A percentile compares a stretch with the other conserved stretches of the same genome.
These are phyloP conservation scores for Carex pumila DNA, from an alignment of 176 grass and related monocot species.

Conservation along the genomic window DNA sequence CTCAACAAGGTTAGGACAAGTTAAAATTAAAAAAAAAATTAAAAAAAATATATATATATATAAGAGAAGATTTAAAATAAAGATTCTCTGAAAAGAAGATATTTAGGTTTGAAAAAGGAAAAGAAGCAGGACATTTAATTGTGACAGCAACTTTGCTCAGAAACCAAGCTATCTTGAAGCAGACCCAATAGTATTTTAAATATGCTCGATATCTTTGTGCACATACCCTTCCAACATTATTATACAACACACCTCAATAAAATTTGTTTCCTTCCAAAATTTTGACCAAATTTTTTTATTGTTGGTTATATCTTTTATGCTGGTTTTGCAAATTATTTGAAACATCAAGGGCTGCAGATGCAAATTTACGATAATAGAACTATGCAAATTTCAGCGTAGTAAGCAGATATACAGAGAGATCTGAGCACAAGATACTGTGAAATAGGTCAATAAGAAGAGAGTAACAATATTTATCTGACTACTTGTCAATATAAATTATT, in stretches of 20 bases:
- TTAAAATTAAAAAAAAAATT: not conserved
- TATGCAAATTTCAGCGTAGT: not conserved
- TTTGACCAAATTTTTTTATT: too few species aligned
- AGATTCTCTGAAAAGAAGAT: constrained; percentile 1
- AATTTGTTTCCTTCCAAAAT: not conserved
- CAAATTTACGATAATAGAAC: not conserved
- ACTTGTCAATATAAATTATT: not conserved
- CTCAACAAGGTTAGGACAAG: not conserved
- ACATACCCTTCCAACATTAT: not conserved
- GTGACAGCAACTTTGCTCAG: constrained; percentile 8
- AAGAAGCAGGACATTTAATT: not conserved
- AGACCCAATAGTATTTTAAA: not conserved
- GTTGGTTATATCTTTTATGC: not conserved
- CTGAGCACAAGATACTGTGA: not conserved
- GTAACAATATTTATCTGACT: not conserved
- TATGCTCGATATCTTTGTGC: not conserved
- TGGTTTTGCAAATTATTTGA: not conserved
- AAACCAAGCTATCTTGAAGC: constrained; percentile 5
- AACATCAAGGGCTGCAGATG: not conserved
- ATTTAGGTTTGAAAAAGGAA: not conserved
- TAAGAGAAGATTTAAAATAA: not conserved
- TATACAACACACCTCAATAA: not conserved
- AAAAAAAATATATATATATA: not conserved
- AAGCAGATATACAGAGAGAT: not conserved
- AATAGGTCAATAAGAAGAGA: not conserved